phyloP scores from a whole-genome alignment of 1,284 basidiomycete genomes.

The Sporisorium sorghi region DNA sequence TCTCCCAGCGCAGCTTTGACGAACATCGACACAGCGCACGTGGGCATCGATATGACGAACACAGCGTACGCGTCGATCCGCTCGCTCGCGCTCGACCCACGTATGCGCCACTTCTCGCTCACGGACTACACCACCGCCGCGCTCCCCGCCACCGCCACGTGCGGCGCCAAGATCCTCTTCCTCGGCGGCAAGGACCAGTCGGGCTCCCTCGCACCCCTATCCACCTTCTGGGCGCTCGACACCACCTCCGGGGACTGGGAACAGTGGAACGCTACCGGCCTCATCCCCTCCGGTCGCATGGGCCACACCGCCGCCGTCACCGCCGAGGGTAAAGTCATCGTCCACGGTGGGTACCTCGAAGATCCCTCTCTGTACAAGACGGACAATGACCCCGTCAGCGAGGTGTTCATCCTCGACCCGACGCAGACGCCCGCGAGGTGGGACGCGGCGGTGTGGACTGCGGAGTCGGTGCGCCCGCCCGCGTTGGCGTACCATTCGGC shows the following conservation, averaged over 20 bases:
- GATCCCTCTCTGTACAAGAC: slow-evolving; percentile 20
- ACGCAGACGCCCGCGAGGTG: slow-evolving; percentile 53
- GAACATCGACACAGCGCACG: slow-evolving; percentile 15
- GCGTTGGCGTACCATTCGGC: slow-evolving; percentile 68
- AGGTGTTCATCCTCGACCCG: slow-evolving; percentile 60
- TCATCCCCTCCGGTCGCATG: slow-evolving; percentile 62
- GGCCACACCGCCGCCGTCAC: slow-evolving; percentile 65
- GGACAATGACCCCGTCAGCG: slow-evolving; percentile 48
- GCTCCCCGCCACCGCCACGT: slow-evolving; percentile 29
- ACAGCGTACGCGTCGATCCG: slow-evolving; percentile 15
- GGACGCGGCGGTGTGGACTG: slow-evolving; percentile 28
- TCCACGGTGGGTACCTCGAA: slow-evolving; percentile 67
- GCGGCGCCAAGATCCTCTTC: slow-evolving; percentile 50
- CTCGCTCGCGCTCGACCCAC: slow-evolving; percentile 37
- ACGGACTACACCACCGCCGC: slow-evolving; percentile 61
- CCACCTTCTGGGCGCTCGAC: slow-evolving; percentile 62
- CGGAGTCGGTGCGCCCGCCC: slow-evolving; percentile 37
- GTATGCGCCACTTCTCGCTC: slow-evolving; percentile 51
- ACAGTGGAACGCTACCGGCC: slow-evolving; percentile 47
- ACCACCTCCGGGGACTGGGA: slow-evolving; percentile 55
- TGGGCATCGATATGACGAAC: slow-evolving; percentile 20
- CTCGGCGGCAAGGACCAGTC: slow-evolving; percentile 66
- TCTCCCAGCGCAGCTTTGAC: background rate
- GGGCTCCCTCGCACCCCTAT: slow-evolving; percentile 51
- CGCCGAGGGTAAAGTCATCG: slow-evolving; percentile 59